Base-by-base conservation (phyloP, 257 asterid species). In the Solanum tarijense region DNA sequence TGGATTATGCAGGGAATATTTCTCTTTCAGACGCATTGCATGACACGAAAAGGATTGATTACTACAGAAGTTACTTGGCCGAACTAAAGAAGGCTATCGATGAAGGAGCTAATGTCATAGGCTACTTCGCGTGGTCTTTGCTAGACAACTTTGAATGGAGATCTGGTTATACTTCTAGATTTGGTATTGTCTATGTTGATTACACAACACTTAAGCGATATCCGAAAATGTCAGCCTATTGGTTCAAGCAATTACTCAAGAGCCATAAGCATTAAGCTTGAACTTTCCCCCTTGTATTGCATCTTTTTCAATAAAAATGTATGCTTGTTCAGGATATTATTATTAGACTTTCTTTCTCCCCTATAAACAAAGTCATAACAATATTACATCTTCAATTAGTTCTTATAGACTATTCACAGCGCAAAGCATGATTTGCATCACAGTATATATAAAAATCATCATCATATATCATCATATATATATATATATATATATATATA, bases 81-180 rank as follows among this genome's bases (percentile, higher is more conserved):
- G 83, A 94, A 83, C 91, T 97, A 16, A 95, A 91, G 94, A 94
- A 92, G 93, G 87, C 98, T 12, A 89, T 96, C 0, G 89, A 93
- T 9, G 95, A 91, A 29, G 99, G 99, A 23, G 99, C 96, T 6
- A 94, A 95, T 36, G 98, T 97, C 73, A 68, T 21, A 6, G 99
- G 99, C 35, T 96, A 94, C 89, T 94, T 93, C 87, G 98, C 94
- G 0, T 97, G 99, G 99, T 93, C 99, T 1, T 94, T 96, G 86
- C 93, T 97, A 0, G 99, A 97, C 92, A 95, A 96, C 87, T 97
- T 96, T 11, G 99, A 97, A 87, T 96, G 99, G 99, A 89, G 98
- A 48, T 89, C 93, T 27, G 99, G 99, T 0, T 96, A 96, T 74
- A 96, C 98, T 6, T 94, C 98, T 3, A 94, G 99, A 89, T 97